These are phyloP conservation scores for Colletotrichum falcatum DNA, from an alignment of 2,329 filamentous ascomycete species.

Conservation along the genomic window DNA sequence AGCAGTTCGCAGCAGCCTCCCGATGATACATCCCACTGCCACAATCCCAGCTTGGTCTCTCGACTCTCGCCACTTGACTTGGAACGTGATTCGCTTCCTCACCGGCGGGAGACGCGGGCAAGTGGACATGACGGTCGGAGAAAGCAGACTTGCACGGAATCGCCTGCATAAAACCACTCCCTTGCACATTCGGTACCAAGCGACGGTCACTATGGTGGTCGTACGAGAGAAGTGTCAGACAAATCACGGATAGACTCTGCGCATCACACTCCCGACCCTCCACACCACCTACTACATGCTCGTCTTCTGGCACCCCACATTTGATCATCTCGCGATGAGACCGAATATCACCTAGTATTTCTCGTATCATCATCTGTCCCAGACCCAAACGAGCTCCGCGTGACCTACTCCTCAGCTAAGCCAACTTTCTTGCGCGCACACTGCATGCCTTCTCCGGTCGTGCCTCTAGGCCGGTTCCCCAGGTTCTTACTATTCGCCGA, in stretches of 20 bases:
- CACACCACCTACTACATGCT: constrained; percentile 30
- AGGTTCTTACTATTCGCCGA: constrained; percentile 24
- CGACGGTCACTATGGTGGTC: constrained; percentile 31
- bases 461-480: constrained; percentile 11
- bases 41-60: constrained; percentile 10
- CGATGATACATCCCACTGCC: constrained; percentile 10
- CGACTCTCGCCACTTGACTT: background rate
- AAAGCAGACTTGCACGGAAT: background rate
- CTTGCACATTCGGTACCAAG: constrained; percentile 12
- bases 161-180: constrained; percentile 16
- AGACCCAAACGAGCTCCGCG: constrained; percentile 20
- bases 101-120: background rate
- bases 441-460: constrained; percentile 1
- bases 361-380: constrained; percentile 32
- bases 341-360: constrained; percentile 22
- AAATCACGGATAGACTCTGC: constrained; percentile 37
- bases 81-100: constrained; percentile 14
- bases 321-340: constrained; percentile 24
- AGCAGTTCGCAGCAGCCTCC: constrained; percentile 36
- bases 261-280: constrained; percentile 32
- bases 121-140: background rate
- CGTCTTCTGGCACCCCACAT: constrained; percentile 34
- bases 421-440: constrained; percentile 11
- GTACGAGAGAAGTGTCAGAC: constrained; percentile 26
- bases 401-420: constrained; percentile 38